These are phyloP conservation scores for Dictyophora rubrovolvata DNA, from an alignment of 768 basidiomycete genomes.

Conservation along the genomic window DNA sequence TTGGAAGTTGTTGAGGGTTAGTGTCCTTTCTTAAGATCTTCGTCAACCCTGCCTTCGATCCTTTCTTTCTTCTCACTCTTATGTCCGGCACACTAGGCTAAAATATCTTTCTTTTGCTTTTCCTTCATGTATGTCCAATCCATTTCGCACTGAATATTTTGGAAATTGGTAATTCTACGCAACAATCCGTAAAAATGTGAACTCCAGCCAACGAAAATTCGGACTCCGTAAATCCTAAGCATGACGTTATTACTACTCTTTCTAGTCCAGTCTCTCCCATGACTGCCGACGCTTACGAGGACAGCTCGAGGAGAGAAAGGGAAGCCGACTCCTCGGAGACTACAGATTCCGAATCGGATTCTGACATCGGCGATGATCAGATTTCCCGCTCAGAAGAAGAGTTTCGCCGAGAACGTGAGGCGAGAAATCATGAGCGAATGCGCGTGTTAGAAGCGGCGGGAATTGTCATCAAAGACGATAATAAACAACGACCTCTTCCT, in stretches of 20 bases:
- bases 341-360: conserved; percentile 31
- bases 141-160: conserved; percentile 8
- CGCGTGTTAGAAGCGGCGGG: conserved; percentile 86
- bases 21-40: conserved; percentile 30
- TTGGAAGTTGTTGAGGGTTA: conserved; percentile 84
- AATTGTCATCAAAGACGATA: conserved; percentile 59
- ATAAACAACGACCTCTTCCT: conserved; percentile 35
- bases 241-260: conserved; percentile 22
- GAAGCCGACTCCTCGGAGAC: conserved; percentile 35
- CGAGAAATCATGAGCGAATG: conserved; percentile 65
- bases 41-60: conserved; percentile 30
- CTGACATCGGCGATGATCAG: conserved; percentile 21
- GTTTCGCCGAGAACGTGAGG: conserved; percentile 41
- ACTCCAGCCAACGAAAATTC: neutral
- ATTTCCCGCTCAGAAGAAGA: conserved; percentile 28
- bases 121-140: conserved; percentile 29
- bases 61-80: conserved; percentile 47
- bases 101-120: conserved; percentile 51
- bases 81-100: conserved; percentile 56
- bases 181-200: neutral
- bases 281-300: conserved; percentile 22
- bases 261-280: conserved; percentile 23
- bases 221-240: conserved; percentile 11
- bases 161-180: neutral
- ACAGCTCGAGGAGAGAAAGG: conserved; percentile 12